Percentiles rank a stretch among this genome's conserved stretches.
Conservation (phyloP, 2,329 filamentous ascomycete species). For the Aspergillus bombycis region DNA sequence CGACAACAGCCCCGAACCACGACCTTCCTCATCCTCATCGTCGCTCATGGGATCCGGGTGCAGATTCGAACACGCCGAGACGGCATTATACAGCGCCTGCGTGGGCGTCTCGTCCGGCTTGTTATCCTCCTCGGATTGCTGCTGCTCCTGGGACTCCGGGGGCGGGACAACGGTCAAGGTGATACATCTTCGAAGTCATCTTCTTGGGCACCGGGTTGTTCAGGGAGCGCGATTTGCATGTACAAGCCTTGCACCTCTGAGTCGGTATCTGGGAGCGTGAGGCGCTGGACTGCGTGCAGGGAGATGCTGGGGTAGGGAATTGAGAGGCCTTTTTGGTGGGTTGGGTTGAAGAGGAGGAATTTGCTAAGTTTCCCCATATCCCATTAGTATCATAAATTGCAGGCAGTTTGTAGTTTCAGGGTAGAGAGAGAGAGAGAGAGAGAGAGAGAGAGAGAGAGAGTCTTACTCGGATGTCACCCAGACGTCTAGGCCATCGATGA, state of each 20-base stretch:
- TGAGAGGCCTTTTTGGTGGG: conserved; percentile 41
- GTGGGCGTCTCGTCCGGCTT: conserved; percentile 42
- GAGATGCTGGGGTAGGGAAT: conserved; percentile 54
- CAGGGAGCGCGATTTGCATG: conserved; percentile 48
- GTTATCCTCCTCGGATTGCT: conserved; percentile 24
- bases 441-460: too few species aligned
- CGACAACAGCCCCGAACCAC: conserved; percentile 34
- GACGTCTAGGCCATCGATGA: conserved; percentile 45
- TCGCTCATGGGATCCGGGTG: conserved; percentile 50
- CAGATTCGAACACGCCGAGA: conserved; percentile 53
- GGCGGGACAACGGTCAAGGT: conserved; percentile 49
- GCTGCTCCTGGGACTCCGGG: conserved; percentile 20
- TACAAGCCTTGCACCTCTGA: conserved; percentile 49
- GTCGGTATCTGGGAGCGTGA: conserved; percentile 37
- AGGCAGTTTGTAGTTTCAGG: background rate
- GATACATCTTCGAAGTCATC: conserved; percentile 46
- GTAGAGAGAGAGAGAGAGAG: background rate
- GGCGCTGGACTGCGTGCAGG: conserved; percentile 52
- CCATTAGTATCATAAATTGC: too few species aligned
- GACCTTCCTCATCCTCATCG: conserved; percentile 40
- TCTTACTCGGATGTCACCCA: conserved; percentile 55
- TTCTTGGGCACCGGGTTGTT: conserved; percentile 26
- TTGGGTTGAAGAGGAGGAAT: conserved; percentile 46
- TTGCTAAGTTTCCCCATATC: conserved; percentile 34
- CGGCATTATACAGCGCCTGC: conserved; percentile 47